Evolutionary conservation across 2,329 filamentous ascomycete genomes (phyloP), one percentile per base, ranked within the genome.

Genomic region (Penicillium sclerotiorum): DNA sequence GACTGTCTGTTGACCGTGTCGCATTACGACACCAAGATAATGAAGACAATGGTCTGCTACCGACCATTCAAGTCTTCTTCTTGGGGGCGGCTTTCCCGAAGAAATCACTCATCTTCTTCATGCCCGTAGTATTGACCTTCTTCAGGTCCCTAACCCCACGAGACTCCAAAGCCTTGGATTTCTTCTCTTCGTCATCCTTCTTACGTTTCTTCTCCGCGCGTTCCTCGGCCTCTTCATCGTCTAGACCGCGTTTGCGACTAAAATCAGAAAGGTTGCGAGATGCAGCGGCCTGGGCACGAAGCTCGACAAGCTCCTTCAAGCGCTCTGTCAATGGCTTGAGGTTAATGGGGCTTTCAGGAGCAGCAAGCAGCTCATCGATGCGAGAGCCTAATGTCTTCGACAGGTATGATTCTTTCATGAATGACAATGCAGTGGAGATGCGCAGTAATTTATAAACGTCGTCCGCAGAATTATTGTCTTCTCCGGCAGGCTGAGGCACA

Each of bases 31-130:
- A 8, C 40, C 18, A n/a, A 8, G 36, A 11, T 17, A 18, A 23
- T 21, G 17, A n/a, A 6, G 15, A 23, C 11, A 27, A 18, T 20
- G 25, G 27, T 18, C n/a, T 11, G 25, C 23, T 3, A 28, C 17
- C 28, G 18, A 22, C 9, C 21, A 12, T 39, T 63, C 61, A 70
- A 28, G 65, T 49, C 45, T 70, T 70, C 54, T 71, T 71, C 52
- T 68, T 66, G 9, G 60, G 37, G 22, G 68, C 59, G 22, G 69
- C 65, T 74, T 93, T 95, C 52, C 84, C 84, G 71, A 99, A 99
- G 74, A 99, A 99, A 54, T 86, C 83, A 67, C 89, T 96, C 82
- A 99, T 82, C 77, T 97, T 99, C 80, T 89, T 94, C 94, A 99
- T 99, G 1, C 94, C 94, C 18, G 75, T 83, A 0, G 88, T 92